Percentiles rank a stretch among this genome's conserved stretches.
Conservation (phyloP, 1,284 basidiomycete species). For the Sphagnurus paluster region DNA sequence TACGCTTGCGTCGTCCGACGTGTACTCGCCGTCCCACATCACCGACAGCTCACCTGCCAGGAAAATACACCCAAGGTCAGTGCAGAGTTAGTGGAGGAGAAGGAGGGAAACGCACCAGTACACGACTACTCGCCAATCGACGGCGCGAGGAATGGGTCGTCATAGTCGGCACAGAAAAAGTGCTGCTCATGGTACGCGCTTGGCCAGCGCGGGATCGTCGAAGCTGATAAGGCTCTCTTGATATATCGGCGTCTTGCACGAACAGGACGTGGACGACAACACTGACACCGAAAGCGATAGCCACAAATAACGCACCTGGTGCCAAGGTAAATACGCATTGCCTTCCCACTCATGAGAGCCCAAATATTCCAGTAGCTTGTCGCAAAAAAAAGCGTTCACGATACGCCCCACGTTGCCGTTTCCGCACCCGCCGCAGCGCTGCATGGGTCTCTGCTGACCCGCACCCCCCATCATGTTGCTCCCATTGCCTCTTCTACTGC, state of each 20-base stretch:
- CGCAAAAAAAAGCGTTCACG: slow-evolving; percentile 92
- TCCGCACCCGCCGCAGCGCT: slow-evolving; percentile 63
- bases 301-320: slow-evolving; percentile 65
- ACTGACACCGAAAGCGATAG: slow-evolving; percentile 45
- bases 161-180: slow-evolving; percentile 98
- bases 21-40: slow-evolving; percentile 63
- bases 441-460: slow-evolving; percentile 19
- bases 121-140: slow-evolving; percentile 30
- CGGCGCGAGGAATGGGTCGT: slow-evolving; percentile 90
- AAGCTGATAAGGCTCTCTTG: slow-evolving; percentile 95
- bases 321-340: slow-evolving; percentile 92
- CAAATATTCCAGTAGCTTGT: slow-evolving; percentile 87
- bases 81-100: neutral
- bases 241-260: slow-evolving; percentile 94
- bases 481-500: too few species aligned
- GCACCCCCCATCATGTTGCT: too few species aligned
- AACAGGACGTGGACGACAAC: slow-evolving; percentile 93
- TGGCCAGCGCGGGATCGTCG: slow-evolving; percentile 77
- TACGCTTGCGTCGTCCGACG: slow-evolving; percentile 77
- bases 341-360: slow-evolving; percentile 94
- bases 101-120: slow-evolving; percentile 24
- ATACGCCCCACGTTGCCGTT: slow-evolving; percentile 87
- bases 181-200: slow-evolving; percentile 94
- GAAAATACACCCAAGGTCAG: neutral
- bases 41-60: slow-evolving; percentile 48